Evolutionary conservation across 495 filamentous ascomycete species (phyloP).

Genomic region (Neurospora sp.): DNA sequence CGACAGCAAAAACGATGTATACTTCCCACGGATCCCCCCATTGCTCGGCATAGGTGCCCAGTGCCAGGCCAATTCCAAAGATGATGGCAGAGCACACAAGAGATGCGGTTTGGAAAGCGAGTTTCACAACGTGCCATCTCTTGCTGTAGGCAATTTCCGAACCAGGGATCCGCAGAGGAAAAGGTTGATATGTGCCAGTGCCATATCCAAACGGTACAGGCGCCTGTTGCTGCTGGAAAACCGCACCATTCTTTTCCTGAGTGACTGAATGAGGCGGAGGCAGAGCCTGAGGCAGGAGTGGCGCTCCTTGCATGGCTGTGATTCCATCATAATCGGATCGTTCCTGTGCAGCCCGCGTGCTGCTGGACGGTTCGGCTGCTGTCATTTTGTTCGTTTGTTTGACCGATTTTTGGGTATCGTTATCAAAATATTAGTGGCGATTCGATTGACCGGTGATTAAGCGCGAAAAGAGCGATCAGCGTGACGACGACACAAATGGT

Average conservation of each 20-base stretch:
- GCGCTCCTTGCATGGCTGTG: not conserved
- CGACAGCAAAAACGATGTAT: conserved; percentile 1
- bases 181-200: not conserved
- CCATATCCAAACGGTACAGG: not conserved
- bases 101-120: conserved; percentile 19
- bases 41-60: conserved; percentile 7
- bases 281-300: not conserved
- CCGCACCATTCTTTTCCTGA: not conserved
- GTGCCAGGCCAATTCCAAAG: conserved; percentile 15
- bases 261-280: not conserved
- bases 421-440: not conserved
- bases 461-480: not conserved
- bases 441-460: not conserved
- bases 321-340: not conserved
- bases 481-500: not conserved
- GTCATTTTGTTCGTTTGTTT: not conserved
- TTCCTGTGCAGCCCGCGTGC: not conserved
- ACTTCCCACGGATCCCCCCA: not conserved
- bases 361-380: not conserved
- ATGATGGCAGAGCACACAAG: conserved; percentile 17
- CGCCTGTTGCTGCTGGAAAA: not conserved
- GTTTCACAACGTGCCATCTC: conserved; percentile 21
- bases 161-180: not conserved
- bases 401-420: not conserved
- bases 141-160: conserved; percentile 5